Percentiles rank a stretch among this genome's conserved stretches.
phyloP scores from a whole-genome alignment of 139 green algal species.

The Chlorella sp. region DNA sequence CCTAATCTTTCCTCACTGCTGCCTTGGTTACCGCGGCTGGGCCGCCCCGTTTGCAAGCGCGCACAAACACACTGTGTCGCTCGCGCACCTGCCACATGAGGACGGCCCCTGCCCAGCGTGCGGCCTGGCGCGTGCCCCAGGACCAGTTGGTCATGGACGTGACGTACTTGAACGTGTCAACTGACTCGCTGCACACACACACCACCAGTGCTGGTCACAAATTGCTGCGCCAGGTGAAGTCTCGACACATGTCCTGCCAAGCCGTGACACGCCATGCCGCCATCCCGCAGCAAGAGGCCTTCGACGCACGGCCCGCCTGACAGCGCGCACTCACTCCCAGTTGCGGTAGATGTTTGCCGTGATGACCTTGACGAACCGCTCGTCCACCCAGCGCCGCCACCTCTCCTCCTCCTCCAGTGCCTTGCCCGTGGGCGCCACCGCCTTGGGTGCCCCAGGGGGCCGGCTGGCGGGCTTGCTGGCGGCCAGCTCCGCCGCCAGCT shows the following conservation, averaged over 20 bases:
- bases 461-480: slow-evolving; percentile 8
- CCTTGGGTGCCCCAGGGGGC: background rate
- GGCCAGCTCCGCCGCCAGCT: slow-evolving; percentile 57
- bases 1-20: too few species aligned
- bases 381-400: slow-evolving; percentile 92
- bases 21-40: too few species aligned
- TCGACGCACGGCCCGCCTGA: background rate
- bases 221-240: background rate
- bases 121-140: slow-evolving; percentile 50
- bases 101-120: slow-evolving; percentile 57
- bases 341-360: slow-evolving; percentile 98
- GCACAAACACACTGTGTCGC: background rate
- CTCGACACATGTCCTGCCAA: background rate
- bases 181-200: slow-evolving; percentile 48
- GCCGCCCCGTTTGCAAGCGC: background rate
- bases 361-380: slow-evolving; percentile 85
- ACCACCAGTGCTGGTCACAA: background rate
- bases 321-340: slow-evolving; percentile 48
- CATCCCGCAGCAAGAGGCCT: background rate
- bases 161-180: slow-evolving; percentile 87
- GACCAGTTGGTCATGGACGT: slow-evolving; percentile 66
- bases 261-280: background rate
- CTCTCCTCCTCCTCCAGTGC: slow-evolving; percentile 47
- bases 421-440: background rate
- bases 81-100: slow-evolving; percentile 71